phyloP scores from a whole-genome alignment of 306 rosid species.

The Ormosia emarginata region DNA sequence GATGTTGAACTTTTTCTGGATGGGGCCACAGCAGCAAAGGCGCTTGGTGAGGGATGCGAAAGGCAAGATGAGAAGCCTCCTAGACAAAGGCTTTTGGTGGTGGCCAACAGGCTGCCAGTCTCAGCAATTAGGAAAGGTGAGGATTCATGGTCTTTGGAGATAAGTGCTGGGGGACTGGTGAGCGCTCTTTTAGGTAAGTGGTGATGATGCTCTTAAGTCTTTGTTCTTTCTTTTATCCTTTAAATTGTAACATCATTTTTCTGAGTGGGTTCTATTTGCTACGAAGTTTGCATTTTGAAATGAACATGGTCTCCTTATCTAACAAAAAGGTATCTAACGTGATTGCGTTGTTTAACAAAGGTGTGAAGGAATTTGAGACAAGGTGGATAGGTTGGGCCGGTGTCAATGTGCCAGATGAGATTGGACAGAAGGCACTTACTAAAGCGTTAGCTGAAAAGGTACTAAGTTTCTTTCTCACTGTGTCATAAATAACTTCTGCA shows the following conservation, averaged over 20 bases:
- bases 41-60: conserved; percentile 37
- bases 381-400: conserved; percentile 99
- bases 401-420: conserved; percentile 79
- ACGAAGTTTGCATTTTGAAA: neutral
- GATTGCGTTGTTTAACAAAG: conserved; percentile 37
- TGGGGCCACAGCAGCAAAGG: conserved; percentile 41
- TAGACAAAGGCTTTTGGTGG: conserved; percentile 81
- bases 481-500: neutral
- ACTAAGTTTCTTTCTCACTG: neutral
- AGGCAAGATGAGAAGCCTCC: conserved; percentile 37
- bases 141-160: conserved; percentile 83
- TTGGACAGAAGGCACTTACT: conserved; percentile 85
- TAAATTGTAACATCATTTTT: neutral
- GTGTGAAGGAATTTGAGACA: conserved; percentile 83
- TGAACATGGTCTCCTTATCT: conserved; percentile 11
- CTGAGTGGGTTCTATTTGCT: neutral
- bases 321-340: conserved; percentile 16
- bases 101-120: conserved; percentile 89
- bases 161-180: conserved; percentile 88
- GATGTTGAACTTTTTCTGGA: conserved; percentile 39
- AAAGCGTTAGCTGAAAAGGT: conserved; percentile 90
- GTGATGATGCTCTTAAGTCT: neutral
- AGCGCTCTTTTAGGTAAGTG: conserved; percentile 78
- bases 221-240: neutral
- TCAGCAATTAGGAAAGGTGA: conserved; percentile 79